Evolutionary conservation across 352 stramenopile species (phyloP).

Genomic region (Plasmopara viticola): DNA sequence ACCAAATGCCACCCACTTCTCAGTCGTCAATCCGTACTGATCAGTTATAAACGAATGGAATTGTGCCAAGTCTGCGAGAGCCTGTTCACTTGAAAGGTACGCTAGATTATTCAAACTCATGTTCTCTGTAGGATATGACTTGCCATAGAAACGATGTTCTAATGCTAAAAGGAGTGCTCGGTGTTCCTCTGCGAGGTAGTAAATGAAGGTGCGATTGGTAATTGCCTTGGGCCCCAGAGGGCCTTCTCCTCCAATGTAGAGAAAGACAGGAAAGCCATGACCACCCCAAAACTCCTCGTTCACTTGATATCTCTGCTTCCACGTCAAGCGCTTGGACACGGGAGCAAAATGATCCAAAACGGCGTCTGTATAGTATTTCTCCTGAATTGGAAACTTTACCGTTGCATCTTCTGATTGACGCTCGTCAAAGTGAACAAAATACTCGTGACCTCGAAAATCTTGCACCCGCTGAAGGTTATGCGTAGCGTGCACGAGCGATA

Average conservation of each 20-base stretch:
- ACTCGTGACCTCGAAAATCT: constrained; percentile 64
- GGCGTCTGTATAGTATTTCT: constrained; percentile 53
- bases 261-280: constrained; percentile 75
- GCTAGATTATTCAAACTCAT: constrained; percentile 76
- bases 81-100: constrained; percentile 87
- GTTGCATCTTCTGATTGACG: constrained; percentile 22
- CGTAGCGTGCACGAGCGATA: too few relatives aligned
- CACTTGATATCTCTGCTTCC: constrained; percentile 88
- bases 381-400: constrained; percentile 30
- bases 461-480: constrained; percentile 47
- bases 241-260: constrained; percentile 83
- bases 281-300: constrained; percentile 84
- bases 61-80: constrained; percentile 87
- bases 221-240: constrained; percentile 50
- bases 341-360: constrained; percentile 70
- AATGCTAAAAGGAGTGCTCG: constrained; percentile 81
- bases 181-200: constrained; percentile 71
- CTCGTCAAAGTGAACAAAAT: constrained; percentile 49
- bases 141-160: constrained; percentile 95
- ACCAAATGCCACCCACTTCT: constrained; percentile 92
- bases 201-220: constrained; percentile 71
- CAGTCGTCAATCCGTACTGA: constrained; percentile 48
- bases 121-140: constrained; percentile 84
- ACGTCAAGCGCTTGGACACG: constrained; percentile 49
- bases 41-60: constrained; percentile 80